Percentiles rank a stretch among this genome's conserved stretches.
Conservation (phyloP, 768 basidiomycete species). For the Psilocybe cyanescens region DNA sequence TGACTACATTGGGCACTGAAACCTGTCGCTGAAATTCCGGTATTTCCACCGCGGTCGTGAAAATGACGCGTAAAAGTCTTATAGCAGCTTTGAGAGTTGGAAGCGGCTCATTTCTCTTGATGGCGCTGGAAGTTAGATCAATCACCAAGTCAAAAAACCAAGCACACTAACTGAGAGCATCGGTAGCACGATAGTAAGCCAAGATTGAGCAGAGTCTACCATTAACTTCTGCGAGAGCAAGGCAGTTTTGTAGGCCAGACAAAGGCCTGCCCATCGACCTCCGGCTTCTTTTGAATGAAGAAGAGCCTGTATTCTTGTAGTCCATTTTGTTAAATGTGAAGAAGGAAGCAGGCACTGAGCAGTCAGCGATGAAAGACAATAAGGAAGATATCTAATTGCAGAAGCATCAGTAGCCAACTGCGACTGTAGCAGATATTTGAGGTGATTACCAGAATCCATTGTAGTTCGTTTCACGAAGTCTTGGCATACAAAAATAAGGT, state of each 20-base stretch:
- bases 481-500: slow-evolving; percentile 10
- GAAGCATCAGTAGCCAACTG: slow-evolving; percentile 74
- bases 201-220: slow-evolving; percentile 72
- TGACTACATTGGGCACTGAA: slow-evolving; percentile 69
- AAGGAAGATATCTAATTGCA: slow-evolving; percentile 60
- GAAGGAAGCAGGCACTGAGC: slow-evolving; percentile 60
- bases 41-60: slow-evolving; percentile 59
- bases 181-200: slow-evolving; percentile 69
- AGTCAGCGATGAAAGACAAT: slow-evolving; percentile 58
- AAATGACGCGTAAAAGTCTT: slow-evolving; percentile 65
- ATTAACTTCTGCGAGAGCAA: slow-evolving; percentile 59
- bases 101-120: slow-evolving; percentile 69
- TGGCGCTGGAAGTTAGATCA: slow-evolving; percentile 17
- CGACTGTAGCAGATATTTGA: slow-evolving; percentile 69
- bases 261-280: slow-evolving; percentile 81
- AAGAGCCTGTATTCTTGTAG: slow-evolving; percentile 70
- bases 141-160: slow-evolving; percentile 18
- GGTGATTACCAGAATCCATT: slow-evolving; percentile 54
- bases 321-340: slow-evolving; percentile 75
- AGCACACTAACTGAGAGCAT: slow-evolving; percentile 66
- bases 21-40: slow-evolving; percentile 85
- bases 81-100: slow-evolving; percentile 66
- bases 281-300: slow-evolving; percentile 79
- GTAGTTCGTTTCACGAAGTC: background rate
- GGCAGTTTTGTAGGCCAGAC: slow-evolving; percentile 70